These are phyloP conservation scores for Prunus yedoensis DNA, from an alignment of 331 rosid genomes.

Conservation along the genomic window DNA sequence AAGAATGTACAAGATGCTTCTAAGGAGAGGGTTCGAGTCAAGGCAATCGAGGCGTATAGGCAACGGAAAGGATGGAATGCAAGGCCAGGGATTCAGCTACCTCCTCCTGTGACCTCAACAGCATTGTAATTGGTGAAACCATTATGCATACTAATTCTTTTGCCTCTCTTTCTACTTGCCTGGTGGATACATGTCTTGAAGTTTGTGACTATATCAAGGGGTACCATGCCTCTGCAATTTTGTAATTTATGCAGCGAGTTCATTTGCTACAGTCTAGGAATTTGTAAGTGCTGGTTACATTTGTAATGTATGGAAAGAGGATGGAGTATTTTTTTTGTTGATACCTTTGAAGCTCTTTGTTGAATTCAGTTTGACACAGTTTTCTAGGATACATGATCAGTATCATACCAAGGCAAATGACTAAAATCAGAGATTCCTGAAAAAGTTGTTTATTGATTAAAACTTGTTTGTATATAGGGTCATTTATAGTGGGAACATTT, in stretches of 20 bases:
- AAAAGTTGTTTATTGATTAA: not conserved
- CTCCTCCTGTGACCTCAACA: constrained; percentile 31
- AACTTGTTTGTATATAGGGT: not conserved
- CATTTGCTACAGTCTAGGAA: not conserved
- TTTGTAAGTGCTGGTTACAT: not conserved
- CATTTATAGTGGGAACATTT: not conserved
- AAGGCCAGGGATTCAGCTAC: constrained; percentile 75
- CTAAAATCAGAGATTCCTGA: no score
- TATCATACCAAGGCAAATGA: not conserved
- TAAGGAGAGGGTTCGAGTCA: constrained; percentile 73
- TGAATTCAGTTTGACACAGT: not conserved
- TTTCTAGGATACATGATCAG: no score
- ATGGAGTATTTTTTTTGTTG: not conserved
- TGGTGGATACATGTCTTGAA: not conserved
- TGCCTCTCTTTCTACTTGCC: not conserved
- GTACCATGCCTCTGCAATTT: constrained; percentile 11
- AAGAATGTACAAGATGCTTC: constrained; percentile 67
- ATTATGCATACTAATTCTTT: not conserved
- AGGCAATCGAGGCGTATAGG: constrained; percentile 79
- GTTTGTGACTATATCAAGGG: not conserved
- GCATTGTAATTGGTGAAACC: constrained; percentile 4
- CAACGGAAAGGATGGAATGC: constrained; percentile 76
- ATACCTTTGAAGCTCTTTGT: not conserved
- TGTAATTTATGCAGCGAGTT: constrained; percentile 7
- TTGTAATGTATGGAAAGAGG: not conserved